Conservation (phyloP, 2,329 filamentous ascomycete species). For the Chaetomiaceae sp. region DNA sequence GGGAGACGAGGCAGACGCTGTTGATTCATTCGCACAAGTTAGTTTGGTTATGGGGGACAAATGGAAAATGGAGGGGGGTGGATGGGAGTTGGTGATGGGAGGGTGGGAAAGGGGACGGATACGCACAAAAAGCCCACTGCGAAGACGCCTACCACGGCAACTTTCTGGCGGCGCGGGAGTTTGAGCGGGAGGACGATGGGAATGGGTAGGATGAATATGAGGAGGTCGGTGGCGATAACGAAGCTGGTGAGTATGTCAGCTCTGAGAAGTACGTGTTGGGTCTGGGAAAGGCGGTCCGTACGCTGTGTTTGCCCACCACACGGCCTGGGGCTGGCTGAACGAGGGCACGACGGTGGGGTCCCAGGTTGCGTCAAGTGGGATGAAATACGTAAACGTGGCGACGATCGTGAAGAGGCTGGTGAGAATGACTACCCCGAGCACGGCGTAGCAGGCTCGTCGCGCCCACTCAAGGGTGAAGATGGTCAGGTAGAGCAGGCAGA, state of each 20-base stretch:
- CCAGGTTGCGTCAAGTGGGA: conserved; percentile 26
- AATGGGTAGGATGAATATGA: conserved; percentile 38
- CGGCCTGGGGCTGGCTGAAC: conserved; percentile 11
- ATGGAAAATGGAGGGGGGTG: not conserved
- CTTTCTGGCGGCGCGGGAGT: conserved; percentile 14
- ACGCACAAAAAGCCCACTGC: conserved; percentile 21
- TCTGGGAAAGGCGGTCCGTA: not conserved
- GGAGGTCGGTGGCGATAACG: conserved; percentile 24
- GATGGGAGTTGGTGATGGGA: not conserved
- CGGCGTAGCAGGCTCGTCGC: conserved; percentile 25
- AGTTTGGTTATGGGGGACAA: not conserved
- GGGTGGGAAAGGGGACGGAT: not conserved
- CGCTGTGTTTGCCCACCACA: conserved; percentile 19
- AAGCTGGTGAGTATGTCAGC: conserved; percentile 5
- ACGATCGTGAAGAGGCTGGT: conserved; percentile 20
- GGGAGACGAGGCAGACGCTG: conserved; percentile 31
- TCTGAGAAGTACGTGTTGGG: not conserved
- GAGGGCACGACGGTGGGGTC: conserved; percentile 10
- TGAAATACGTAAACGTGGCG: conserved; percentile 23
- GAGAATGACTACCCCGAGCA: conserved; percentile 23
- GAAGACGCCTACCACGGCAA: conserved; percentile 19
- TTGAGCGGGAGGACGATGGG: conserved; percentile 11
- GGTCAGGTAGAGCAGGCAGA: conserved; percentile 27
- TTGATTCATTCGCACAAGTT: not conserved
- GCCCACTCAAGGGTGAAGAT: conserved; percentile 27